Conservation (phyloP, 73 alveolate genomes). For the Paraurostyla sp. region DNA sequence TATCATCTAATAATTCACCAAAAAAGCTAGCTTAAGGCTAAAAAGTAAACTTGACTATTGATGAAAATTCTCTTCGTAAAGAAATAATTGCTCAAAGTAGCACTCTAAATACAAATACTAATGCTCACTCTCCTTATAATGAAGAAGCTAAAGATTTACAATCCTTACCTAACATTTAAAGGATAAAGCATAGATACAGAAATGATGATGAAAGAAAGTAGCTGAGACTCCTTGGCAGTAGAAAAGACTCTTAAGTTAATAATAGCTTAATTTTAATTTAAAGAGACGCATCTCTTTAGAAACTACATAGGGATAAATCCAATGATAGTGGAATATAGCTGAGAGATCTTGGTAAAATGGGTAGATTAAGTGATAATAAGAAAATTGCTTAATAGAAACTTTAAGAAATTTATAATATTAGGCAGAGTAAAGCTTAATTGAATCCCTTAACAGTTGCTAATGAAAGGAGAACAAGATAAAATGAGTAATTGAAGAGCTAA, state of each 20-base stretch:
- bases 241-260: background rate
- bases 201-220: background rate
- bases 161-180: background rate
- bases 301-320: conserved; percentile 3
- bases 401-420: conserved; percentile 2
- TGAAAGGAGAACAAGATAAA: background rate
- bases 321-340: background rate
- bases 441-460: background rate
- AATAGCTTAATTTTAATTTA: background rate
- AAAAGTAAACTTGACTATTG: no score
- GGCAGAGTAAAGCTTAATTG: background rate
- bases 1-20: background rate
- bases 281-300: background rate
- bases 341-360: background rate
- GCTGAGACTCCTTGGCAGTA: no score
- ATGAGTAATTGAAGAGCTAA: background rate
- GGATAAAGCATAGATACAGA: background rate
- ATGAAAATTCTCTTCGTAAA: background rate
- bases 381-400: background rate
- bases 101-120: background rate
- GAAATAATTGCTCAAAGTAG: conserved; percentile 30
- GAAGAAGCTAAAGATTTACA: background rate
- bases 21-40: no score
- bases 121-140: background rate
- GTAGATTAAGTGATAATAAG: background rate